Conservation (phyloP, 352 stramenopile genomes). For the Phytopythium cucurbitacearum region DNA sequence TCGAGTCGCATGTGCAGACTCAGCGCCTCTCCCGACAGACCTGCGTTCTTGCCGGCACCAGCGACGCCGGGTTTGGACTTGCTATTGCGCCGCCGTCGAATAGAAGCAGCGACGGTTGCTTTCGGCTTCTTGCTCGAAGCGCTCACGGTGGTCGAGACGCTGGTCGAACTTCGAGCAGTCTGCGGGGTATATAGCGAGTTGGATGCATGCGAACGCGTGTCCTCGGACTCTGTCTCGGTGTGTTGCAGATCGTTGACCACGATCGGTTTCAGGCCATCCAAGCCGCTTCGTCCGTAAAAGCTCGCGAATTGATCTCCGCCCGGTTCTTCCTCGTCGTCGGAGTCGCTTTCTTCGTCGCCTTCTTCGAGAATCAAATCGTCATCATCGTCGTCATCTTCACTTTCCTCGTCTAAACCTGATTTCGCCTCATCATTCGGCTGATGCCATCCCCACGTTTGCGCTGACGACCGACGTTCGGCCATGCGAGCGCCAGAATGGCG, state of each 20-base stretch:
- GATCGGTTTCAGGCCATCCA: neutral
- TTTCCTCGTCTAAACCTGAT: constrained; percentile 16
- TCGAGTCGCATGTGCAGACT: constrained; percentile 53
- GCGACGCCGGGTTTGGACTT: constrained; percentile 17
- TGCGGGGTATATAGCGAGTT: neutral
- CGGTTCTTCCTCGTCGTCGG: constrained; percentile 2
- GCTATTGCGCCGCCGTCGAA: constrained; percentile 9
- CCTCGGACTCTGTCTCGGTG: neutral
- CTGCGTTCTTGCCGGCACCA: neutral
- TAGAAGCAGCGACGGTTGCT: neutral
- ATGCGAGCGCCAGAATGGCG: constrained; percentile 50
- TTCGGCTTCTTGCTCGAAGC: constrained; percentile 4
- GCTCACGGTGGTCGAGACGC: constrained; percentile 10
- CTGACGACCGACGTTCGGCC: constrained; percentile 35
- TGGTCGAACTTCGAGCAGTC: constrained; percentile 18
- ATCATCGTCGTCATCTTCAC: constrained; percentile 9
- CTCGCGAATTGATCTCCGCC: neutral
- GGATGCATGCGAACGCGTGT: constrained; percentile 3
- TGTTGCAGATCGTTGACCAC: neutral
- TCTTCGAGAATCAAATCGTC: constrained; percentile 8
- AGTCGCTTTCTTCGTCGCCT: constrained; percentile 16
- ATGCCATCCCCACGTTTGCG: constrained; percentile 57
- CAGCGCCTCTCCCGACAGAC: constrained; percentile 32
- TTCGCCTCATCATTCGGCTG: constrained; percentile 10
- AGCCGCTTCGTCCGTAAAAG: neutral